phyloP scores from a whole-genome alignment of 208 protist species.

The Polymyxa betae region DNA sequence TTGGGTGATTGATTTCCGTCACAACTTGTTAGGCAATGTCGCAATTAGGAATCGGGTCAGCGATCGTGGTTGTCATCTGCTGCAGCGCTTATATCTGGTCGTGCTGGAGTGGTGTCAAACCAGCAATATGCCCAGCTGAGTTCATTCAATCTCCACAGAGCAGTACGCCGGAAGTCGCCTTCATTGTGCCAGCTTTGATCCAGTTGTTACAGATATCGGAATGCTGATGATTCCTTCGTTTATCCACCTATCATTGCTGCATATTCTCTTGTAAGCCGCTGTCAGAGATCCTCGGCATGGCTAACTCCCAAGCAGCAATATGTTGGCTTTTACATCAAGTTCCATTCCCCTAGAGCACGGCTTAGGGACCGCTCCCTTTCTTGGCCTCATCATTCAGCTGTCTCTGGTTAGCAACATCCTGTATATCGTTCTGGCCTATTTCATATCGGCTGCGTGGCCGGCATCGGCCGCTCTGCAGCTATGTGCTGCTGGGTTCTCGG shows the following conservation, averaged over 20 bases:
- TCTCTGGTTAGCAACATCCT: background rate
- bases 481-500: constrained; percentile 46
- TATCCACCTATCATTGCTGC: background rate
- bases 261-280: constrained; percentile 5
- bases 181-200: too few relatives aligned
- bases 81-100: too few relatives aligned
- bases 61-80: too few relatives aligned
- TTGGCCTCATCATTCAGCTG: background rate
- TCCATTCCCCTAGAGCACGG: background rate
- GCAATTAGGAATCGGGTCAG: too few relatives aligned
- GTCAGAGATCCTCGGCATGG: background rate
- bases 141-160: too few relatives aligned
- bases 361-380: background rate
- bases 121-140: too few relatives aligned
- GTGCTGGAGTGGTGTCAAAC: too few relatives aligned
- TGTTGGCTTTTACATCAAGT: background rate
- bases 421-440: background rate
- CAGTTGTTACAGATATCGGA: background rate
- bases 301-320: background rate
- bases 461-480: background rate
- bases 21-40: too few relatives aligned
- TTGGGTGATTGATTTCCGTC: too few relatives aligned
- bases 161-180: too few relatives aligned
- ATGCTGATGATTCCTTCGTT: background rate
- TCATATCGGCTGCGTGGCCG: background rate